These are phyloP conservation scores for Toxicodendron radicans DNA, from an alignment of 345 rosid genomes.

Conservation along the genomic window DNA sequence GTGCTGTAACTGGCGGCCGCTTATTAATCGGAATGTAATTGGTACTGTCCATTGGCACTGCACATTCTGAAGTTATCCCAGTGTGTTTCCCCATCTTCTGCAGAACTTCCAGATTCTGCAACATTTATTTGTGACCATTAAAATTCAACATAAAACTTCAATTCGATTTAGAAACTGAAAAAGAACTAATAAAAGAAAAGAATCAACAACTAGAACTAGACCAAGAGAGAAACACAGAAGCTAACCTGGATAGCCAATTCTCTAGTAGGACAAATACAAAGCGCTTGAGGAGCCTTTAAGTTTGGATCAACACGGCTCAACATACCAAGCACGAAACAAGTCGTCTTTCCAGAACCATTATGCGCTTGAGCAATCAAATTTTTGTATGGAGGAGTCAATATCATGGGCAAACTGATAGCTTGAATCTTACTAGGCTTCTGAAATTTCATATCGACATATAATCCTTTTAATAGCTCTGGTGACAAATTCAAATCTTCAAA, in stretches of 20 bases:
- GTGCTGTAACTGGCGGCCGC: slow-evolving; percentile 55
- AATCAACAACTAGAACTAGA: background rate
- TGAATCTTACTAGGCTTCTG: slow-evolving; percentile 95
- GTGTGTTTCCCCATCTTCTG: slow-evolving; percentile 91
- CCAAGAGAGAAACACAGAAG: background rate
- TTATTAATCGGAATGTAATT: slow-evolving; percentile 34
- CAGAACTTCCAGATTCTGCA: slow-evolving; percentile 89
- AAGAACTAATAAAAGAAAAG: background rate
- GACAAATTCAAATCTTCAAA: slow-evolving; percentile 87
- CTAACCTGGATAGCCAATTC: slow-evolving; percentile 90
- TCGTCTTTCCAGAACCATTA: slow-evolving; percentile 96
- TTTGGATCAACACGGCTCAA: slow-evolving; percentile 75
- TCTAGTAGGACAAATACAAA: slow-evolving; percentile 94
- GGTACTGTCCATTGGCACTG: slow-evolving; percentile 62
- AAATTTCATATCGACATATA: slow-evolving; percentile 91
- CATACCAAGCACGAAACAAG: slow-evolving; percentile 97
- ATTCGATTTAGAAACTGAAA: background rate
- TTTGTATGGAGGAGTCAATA: slow-evolving; percentile 78
- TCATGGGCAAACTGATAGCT: slow-evolving; percentile 92
- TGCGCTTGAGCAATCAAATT: slow-evolving; percentile 93
- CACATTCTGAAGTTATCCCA: slow-evolving; percentile 70
- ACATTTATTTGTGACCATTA: slow-evolving; percentile 1
- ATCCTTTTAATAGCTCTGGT: slow-evolving; percentile 76
- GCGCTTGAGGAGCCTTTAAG: slow-evolving; percentile 68
- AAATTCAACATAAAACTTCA: background rate